phyloP scores from a whole-genome alignment of 2,329 filamentous ascomycete species.

The Calonectria pteridis region DNA sequence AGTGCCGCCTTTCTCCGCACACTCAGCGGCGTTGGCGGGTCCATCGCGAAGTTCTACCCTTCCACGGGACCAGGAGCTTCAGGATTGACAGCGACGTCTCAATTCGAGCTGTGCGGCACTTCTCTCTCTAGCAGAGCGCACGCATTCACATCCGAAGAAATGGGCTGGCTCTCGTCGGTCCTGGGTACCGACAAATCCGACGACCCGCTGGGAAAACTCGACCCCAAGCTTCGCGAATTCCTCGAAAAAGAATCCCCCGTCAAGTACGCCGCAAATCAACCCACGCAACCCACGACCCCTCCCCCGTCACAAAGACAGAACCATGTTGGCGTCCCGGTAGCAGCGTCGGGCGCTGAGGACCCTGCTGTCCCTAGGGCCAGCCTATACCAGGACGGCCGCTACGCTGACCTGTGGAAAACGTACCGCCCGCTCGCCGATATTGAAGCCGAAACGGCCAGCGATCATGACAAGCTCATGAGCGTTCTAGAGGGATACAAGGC shows the following conservation, averaged over 20 bases:
- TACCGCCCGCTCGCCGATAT: conserved; percentile 82
- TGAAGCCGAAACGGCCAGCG: conserved; percentile 76
- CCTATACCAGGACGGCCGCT: conserved; percentile 71
- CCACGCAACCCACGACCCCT: conserved; percentile 29
- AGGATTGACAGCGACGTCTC: conserved; percentile 12
- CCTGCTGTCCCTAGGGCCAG: conserved; percentile 61
- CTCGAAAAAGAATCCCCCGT: conserved; percentile 85
- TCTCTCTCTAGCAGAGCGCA: background rate
- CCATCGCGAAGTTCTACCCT: conserved; percentile 30
- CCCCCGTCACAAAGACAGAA: conserved; percentile 20
- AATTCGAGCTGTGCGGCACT: background rate
- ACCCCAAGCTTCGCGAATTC: conserved; percentile 86
- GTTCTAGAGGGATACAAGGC: conserved; percentile 88
- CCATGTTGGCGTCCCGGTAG: conserved; percentile 30
- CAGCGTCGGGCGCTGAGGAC: conserved; percentile 29
- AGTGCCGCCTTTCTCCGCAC: conserved; percentile 22
- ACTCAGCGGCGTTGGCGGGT: conserved; percentile 36
- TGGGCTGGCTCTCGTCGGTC: conserved; percentile 71
- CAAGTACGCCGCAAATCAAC: conserved; percentile 66
- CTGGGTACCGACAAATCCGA: conserved; percentile 61
- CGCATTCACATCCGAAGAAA: conserved; percentile 42
- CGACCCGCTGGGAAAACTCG: conserved; percentile 79
- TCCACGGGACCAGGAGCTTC: conserved; percentile 12
- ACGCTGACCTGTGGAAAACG: conserved; percentile 91
- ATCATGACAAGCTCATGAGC: conserved; percentile 84